Evolutionary conservation across 2,329 filamentous ascomycete species (phyloP).

Genomic region (Lecanicillium sp.): DNA sequence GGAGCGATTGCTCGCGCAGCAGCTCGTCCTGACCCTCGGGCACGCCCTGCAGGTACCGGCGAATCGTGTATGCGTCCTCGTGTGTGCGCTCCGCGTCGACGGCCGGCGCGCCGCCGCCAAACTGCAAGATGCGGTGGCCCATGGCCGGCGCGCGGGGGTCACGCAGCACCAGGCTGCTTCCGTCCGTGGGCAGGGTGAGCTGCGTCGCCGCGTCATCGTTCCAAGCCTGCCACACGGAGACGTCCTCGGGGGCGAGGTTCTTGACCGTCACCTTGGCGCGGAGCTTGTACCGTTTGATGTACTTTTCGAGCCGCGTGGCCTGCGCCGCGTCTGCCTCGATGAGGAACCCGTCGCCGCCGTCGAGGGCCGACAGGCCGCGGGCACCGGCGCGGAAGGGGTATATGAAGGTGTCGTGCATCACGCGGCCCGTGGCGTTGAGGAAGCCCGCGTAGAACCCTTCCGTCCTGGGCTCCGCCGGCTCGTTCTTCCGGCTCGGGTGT

Average conservation of each 20-base stretch:
- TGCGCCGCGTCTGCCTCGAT: constrained; percentile 76
- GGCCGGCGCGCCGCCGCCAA: constrained; percentile 25
- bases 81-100: constrained; percentile 41
- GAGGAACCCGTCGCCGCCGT: constrained; percentile 44
- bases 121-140: constrained; percentile 44
- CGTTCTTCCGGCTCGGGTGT: constrained; percentile 20
- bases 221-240: constrained; percentile 70
- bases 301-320: constrained; percentile 55
- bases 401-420: constrained; percentile 86
- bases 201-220: constrained; percentile 35
- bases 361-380: constrained; percentile 17
- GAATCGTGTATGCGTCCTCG: constrained; percentile 62
- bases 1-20: constrained; percentile 61
- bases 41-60: constrained; percentile 73
- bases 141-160: constrained; percentile 52
- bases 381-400: constrained; percentile 51
- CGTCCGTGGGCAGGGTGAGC: neutral
- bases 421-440: constrained; percentile 74
- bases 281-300: constrained; percentile 81
- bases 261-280: constrained; percentile 70
- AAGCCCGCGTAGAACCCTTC: constrained; percentile 74
- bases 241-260: constrained; percentile 58
- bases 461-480: constrained; percentile 22
- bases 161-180: constrained; percentile 30
- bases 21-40: constrained; percentile 83